Base-by-base conservation (phyloP, 176 grass and related monocot species). In the Thinopyrum elongatum region DNA sequence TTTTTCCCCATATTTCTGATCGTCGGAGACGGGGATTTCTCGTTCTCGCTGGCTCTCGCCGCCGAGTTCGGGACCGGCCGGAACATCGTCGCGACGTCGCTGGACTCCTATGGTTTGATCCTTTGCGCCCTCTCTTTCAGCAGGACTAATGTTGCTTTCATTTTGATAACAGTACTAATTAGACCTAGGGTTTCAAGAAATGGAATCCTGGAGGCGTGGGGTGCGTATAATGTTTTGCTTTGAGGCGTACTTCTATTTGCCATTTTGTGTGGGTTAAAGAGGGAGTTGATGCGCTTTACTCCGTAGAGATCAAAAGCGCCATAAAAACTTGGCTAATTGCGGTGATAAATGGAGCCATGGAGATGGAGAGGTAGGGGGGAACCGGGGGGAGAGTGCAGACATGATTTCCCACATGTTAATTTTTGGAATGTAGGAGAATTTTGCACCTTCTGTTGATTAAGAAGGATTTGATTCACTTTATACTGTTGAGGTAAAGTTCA, bases 1-100 rank as follows among this genome's bases (percentile, higher is more conserved):
- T 44, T 36, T 42, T 11, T 11, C 39, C 30, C 30, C 30, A n/a
- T n/a, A n/a, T n/a, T 94, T 38, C 80, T 89, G 14, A 28, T 89
- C 49, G 87, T 94, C 16, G 89, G 92, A 4, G 92, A 94, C 22
- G 92, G 92, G 0, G 66, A 91, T 13, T 91, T 94, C n/a, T 94
- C 87, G 10, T 94, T 94, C 78, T 87, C 92, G 3, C 81, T 87
- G 81, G 76, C 89, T 10, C 92, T 94, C 21, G 89, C 92, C 80
- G 42, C 26, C 30, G 83, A 53, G 14, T 94, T 94, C 27, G 76
- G 84, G 80, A 89, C 92, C 71, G 86, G 86, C 64, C 21, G 51
- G 4, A 89, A 94, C 33, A 39, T 94, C 84, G 86, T 90, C 61
- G 92, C 89, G 12, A 94, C 89, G 1, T 94, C 87, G 5, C 84